Base-by-base conservation (phyloP, 164 flowering plant species). In the Liquidambar formosana region DNA sequence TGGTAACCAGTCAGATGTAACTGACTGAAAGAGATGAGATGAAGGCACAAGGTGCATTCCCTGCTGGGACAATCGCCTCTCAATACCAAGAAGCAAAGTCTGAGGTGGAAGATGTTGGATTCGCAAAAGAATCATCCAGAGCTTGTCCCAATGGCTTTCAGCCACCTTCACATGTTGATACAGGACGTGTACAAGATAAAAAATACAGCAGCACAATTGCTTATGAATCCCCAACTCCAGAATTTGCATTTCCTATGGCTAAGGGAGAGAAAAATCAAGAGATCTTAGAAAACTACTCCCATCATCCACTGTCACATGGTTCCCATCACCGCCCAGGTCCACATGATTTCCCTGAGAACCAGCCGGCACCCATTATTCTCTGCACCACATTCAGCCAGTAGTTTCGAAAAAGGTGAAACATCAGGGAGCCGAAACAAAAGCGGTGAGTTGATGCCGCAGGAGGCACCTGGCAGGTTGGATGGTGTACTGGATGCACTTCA, bases 1-100 rank as follows among this genome's bases (percentile, higher is more conserved):
- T 53, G 94, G 89, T 53, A 91, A 79, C 76, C 87, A 81, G 49
- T 92, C 94, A 33, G 97, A 94, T 73, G 75, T 86, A 26, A 89
- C 92, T 10, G 93, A 90, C n/a, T 72, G 97, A 94, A 69, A 79
- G 80, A 67, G 85, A 86, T 63, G 94, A 89, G 53, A 57, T 70
- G 22, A 78, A 79, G 73, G 60, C 78, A 23, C 78, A 73, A 33
- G 67, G 72, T 46, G 70, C 76, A 21, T 71, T 38, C 19, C 56
- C 61, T 38, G 43, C 56, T 66, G 76, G 44, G 44, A 53, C 57
- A 49, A 54, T 64, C 21, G 53, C 64, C 43, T 51, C 79, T 33
- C 48, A 45, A 14, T 71, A 68, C 61, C 70, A 68, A 64, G 81
- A 65, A 53, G 63, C 48, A 10, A 81, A 73, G 45, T 56, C 75